These are phyloP conservation scores for Cruciata laevipes DNA, from an alignment of 257 asterid species.

Conservation along the genomic window DNA sequence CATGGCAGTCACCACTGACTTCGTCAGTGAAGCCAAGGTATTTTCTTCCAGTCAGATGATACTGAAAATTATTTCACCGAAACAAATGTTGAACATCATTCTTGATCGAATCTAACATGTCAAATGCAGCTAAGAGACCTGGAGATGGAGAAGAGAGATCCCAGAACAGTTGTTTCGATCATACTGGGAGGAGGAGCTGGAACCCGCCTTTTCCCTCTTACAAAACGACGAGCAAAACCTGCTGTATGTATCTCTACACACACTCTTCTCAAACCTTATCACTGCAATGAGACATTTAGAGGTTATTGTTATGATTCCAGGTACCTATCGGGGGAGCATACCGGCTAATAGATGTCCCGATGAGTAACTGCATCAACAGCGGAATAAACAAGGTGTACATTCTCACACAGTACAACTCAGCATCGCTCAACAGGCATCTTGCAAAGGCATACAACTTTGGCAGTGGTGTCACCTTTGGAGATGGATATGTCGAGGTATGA, in stretches of 20 bases:
- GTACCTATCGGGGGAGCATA: constrained; percentile 98
- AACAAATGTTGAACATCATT: background rate
- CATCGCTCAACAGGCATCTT: constrained; percentile 93
- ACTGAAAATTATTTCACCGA: background rate
- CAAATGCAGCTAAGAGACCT: constrained; percentile 54
- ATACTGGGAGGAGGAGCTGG: constrained; percentile 99
- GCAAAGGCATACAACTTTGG: constrained; percentile 80
- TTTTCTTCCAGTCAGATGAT: too few species aligned
- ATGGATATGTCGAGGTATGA: constrained; percentile 83
- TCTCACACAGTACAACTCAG: constrained; percentile 93
- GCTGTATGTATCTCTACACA: constrained; percentile 52
- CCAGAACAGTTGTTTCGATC: constrained; percentile 77
- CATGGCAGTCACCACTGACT: constrained; percentile 59
- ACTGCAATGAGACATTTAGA: background rate
- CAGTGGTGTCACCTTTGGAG: constrained; percentile 73
- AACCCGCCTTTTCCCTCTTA: constrained; percentile 92
- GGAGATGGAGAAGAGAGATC: constrained; percentile 63
- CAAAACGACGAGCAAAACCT: constrained; percentile 94
- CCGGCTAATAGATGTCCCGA: constrained; percentile 91
- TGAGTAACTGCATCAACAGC: constrained; percentile 97
- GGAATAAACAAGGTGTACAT: constrained; percentile 94
- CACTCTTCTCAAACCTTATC: background rate
- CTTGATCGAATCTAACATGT: background rate
- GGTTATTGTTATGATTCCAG: constrained; percentile 28
- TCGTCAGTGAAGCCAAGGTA: constrained; percentile 72